Evolutionary conservation across 768 basidiomycete genomes (phyloP), one percentile per base, ranked within the genome.

Genomic region (Pleurotus djamor): DNA sequence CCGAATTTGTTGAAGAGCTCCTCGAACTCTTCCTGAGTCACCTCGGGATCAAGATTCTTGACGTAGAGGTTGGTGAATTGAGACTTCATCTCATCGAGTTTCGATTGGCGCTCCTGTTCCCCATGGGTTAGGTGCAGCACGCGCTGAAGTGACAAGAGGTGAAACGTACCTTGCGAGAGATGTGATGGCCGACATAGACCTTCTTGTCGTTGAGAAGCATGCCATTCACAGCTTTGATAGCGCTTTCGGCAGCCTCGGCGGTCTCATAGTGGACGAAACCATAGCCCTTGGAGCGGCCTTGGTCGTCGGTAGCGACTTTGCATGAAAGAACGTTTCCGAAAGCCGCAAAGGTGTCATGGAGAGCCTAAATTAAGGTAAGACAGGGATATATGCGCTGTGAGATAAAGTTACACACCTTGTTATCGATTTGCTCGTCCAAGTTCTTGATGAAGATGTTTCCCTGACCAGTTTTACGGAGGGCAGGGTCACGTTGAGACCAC

Each of bases 361-460:
- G 94, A 65, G 97, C 97, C 92, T 94, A 67, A 34, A 59, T 28
- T 37, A 59, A 51, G 36, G 37, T 47, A 58, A 35, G 17, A 35
- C 54, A 52, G 13, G 34, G 52, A 38, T 41, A 44, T 37, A 55
- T 32, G 35, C 52, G 9, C 45, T 28, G 3, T 8, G 10, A 34
- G 48, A 3, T 4, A 14, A 17, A 13, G 45, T 14, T 32, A 63
- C 73, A 59, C 50, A 88, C 91, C 86, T 98, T 98, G 84, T 99
- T 98, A 78, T 99, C 97, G 66, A 98, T 98, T 59, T 82, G 83
- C 75, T 96, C 94, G 69, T 97, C 96, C 66, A 99, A 79, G 79
- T 99, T 99, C 82, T 99, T 99, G 79, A 99, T 98, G 81, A 99
- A 99, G 71, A 99, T 94, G 76, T 99, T 99, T 75, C 97, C 97